Evolutionary conservation across 2,329 filamentous ascomycete species (phyloP).

Genomic region (Cercospora janseana): DNA sequence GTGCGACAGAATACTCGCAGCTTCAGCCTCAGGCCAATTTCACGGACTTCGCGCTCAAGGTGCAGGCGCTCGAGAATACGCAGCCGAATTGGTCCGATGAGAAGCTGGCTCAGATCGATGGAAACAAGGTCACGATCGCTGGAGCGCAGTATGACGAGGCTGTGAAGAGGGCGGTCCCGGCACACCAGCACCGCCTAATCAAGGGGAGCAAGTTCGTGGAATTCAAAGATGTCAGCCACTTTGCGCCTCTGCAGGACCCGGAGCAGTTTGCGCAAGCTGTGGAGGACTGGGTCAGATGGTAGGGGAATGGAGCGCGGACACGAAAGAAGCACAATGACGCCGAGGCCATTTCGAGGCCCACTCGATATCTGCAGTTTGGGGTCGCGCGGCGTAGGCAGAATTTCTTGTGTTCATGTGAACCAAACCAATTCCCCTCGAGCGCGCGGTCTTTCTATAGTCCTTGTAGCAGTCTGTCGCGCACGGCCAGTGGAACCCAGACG

Average conservation of each 20-base stretch:
- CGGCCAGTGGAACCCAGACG: too few species aligned
- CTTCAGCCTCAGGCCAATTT: slow-evolving; percentile 43
- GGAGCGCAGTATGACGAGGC: slow-evolving; percentile 42
- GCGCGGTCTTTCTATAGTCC: too few species aligned
- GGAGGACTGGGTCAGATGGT: background rate
- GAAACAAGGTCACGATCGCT: slow-evolving; percentile 32
- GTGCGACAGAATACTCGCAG: slow-evolving; percentile 39
- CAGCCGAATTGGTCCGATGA: slow-evolving; percentile 37
- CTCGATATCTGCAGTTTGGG: too few species aligned
- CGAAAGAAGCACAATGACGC: too few species aligned
- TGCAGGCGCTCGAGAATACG: slow-evolving; percentile 40
- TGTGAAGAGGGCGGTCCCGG: slow-evolving; percentile 41
- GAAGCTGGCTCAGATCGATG: slow-evolving; percentile 28
- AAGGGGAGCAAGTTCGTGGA: slow-evolving; percentile 41
- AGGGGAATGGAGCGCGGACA: too few species aligned
- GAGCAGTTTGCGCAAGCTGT: slow-evolving; percentile 23
- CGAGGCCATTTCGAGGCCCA: too few species aligned
- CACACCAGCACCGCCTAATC: slow-evolving; percentile 40
- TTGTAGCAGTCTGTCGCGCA: too few species aligned
- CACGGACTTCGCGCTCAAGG: slow-evolving; percentile 40
- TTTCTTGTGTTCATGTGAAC: too few species aligned
- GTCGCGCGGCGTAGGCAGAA: too few species aligned
- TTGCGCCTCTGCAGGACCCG: slow-evolving; percentile 46
- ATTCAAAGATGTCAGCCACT: slow-evolving; percentile 44
- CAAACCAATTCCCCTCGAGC: too few species aligned